These are phyloP conservation scores for Beauveria sp. DNA, from an alignment of 2,329 filamentous ascomycete species.

Conservation along the genomic window DNA sequence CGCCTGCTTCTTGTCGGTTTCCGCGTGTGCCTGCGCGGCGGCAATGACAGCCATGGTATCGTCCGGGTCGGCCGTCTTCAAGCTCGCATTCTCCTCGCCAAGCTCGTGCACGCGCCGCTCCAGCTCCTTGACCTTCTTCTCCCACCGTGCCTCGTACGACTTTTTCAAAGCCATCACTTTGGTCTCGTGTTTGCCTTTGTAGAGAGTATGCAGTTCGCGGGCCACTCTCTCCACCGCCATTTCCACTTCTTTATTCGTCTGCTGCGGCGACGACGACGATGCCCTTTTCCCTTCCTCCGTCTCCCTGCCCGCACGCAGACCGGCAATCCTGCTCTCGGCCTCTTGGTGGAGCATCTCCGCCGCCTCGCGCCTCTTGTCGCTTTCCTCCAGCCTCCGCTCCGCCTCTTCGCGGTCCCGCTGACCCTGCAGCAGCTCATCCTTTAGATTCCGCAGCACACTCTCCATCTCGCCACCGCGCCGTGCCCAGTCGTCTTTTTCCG, in stretches of 20 bases:
- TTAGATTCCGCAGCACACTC: constrained; percentile 67
- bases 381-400: constrained; percentile 66
- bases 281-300: constrained; percentile 20
- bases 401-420: constrained; percentile 79
- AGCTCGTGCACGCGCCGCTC: constrained; percentile 64
- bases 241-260: constrained; percentile 60
- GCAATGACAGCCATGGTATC: constrained; percentile 27
- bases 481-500: constrained; percentile 78
- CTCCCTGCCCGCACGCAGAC: constrained; percentile 57
- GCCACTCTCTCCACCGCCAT: constrained; percentile 83
- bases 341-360: constrained; percentile 70
- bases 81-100: constrained; percentile 64
- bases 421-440: constrained; percentile 68
- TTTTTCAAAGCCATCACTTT: constrained; percentile 88
- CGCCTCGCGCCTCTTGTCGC: constrained; percentile 64
- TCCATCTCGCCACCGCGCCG: constrained; percentile 81
- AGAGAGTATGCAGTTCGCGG: constrained; percentile 84
- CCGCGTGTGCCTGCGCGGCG: constrained; percentile 22
- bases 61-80: constrained; percentile 50
- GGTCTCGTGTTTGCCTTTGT: constrained; percentile 95
- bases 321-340: constrained; percentile 67
- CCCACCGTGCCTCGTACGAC: constrained; percentile 78
- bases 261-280: neutral
- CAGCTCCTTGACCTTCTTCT: constrained; percentile 77
- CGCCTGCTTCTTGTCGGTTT: constrained; percentile 49